Percentiles rank a stretch among this genome's conserved stretches.
Conservation (phyloP, 306 rosid genomes). For the Ormosia semicastrata region DNA sequence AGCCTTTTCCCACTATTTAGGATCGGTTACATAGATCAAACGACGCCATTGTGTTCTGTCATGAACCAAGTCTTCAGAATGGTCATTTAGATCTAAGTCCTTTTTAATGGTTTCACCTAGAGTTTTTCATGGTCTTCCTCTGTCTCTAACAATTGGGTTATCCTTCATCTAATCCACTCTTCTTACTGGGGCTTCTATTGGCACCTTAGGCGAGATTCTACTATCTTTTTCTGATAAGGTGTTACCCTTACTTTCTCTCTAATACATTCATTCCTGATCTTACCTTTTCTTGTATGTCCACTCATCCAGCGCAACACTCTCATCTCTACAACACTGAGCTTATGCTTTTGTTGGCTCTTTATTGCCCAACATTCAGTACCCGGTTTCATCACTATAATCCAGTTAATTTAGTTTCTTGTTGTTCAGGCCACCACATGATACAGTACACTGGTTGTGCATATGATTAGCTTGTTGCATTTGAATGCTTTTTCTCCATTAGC, state of each 20-base stretch:
- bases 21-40: neutral
- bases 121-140: neutral
- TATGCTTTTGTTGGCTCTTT: neutral
- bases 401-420: constrained; percentile 10
- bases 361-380: no score
- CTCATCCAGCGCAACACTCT: neutral
- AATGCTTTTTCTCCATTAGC: neutral
- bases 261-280: neutral
- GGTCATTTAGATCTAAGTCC: neutral
- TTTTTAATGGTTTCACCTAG: neutral
- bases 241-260: neutral
- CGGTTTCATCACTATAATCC: neutral
- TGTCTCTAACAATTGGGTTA: neutral
- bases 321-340: neutral
- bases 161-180: neutral
- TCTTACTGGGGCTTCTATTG: neutral
- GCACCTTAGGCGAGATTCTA: neutral
- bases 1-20: neutral
- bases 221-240: no score
- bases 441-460: neutral
- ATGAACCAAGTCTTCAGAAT: neutral
- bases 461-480: neutral
- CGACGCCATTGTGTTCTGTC: neutral
- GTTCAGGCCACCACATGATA: neutral
- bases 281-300: neutral